Evolutionary conservation across 148 eudicot species (phyloP).

Genomic region (Rhododendron williamsianum): DNA sequence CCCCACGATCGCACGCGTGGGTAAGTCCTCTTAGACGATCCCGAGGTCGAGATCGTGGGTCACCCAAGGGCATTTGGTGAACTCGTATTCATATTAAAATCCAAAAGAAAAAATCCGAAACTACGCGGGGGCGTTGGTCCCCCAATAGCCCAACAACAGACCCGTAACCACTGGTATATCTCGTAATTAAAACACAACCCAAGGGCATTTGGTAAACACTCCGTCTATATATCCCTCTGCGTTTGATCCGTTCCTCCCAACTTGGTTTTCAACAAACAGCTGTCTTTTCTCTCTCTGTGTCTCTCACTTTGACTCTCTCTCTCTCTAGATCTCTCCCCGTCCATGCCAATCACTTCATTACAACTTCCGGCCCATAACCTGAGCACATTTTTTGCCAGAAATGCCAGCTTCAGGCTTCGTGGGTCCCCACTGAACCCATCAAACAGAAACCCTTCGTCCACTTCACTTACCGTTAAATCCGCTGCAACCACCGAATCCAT

Average conservation of each 20-base stretch:
- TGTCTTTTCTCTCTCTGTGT: neutral
- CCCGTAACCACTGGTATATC: no score
- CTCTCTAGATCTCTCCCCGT: constrained; percentile 2
- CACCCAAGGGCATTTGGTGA: no score
- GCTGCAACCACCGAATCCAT: constrained; percentile 28
- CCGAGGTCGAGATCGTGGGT: no score
- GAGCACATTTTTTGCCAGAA: constrained; percentile 19
- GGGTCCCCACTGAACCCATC: constrained; percentile 36
- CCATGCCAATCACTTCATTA: constrained; percentile 29
- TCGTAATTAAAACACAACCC: neutral
- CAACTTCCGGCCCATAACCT: constrained; percentile 38
- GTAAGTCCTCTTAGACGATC: no score
- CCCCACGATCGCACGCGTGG: no score
- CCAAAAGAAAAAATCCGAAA: no score
- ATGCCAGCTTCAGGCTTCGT: constrained; percentile 33
- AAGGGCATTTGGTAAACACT: neutral
- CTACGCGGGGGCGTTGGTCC: no score
- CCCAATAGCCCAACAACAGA: no score
- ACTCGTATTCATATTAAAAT: no score
- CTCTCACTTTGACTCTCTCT: neutral
- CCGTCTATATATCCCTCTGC: constrained; percentile 6
- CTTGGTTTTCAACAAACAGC: constrained; percentile 8
- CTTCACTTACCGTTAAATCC: neutral
- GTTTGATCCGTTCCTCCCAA: neutral
- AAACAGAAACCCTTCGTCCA: constrained; percentile 4